phyloP scores from a whole-genome alignment of 345 rosid species.

The Bruguiera parviflora region DNA sequence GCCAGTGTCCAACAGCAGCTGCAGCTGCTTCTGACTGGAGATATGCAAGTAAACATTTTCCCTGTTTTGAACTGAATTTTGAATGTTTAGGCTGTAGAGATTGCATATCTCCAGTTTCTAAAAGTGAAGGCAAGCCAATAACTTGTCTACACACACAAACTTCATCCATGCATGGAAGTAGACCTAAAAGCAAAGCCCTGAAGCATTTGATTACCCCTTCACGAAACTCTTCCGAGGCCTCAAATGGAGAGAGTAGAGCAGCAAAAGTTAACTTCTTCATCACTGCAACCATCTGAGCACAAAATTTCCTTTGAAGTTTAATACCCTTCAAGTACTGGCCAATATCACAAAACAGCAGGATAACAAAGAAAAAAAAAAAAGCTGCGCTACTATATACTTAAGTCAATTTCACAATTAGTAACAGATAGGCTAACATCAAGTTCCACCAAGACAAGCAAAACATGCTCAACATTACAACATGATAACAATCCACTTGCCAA shows the following conservation, averaged over 20 bases:
- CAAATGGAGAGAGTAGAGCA: conserved; percentile 63
- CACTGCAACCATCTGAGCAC: conserved; percentile 65
- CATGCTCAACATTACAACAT: no score
- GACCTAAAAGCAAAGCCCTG: conserved; percentile 52
- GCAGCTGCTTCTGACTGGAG: conserved; percentile 74
- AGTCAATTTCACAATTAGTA: not conserved
- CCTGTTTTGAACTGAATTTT: conserved; percentile 26
- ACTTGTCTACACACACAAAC: conserved; percentile 59
- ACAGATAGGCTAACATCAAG: not conserved
- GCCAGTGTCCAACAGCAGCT: conserved; percentile 91
- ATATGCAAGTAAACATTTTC: conserved; percentile 75
- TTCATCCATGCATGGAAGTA: conserved; percentile 52
- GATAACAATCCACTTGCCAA: no score
- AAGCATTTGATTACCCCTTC: conserved; percentile 84
- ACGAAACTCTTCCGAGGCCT: conserved; percentile 90
- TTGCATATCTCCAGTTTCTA: conserved; percentile 34
- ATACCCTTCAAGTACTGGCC: not conserved
- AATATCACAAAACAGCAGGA: not conserved
- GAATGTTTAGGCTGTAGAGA: conserved; percentile 22
- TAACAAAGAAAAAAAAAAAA: not conserved
- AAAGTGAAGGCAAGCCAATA: conserved; percentile 52
- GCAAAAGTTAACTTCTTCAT: conserved; percentile 71
- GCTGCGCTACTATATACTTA: not conserved
- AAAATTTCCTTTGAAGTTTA: conserved; percentile 5
- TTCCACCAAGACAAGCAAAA: not conserved